Conservation (phyloP, 257 asterid species). For the Galeopsis tetrahit region DNA sequence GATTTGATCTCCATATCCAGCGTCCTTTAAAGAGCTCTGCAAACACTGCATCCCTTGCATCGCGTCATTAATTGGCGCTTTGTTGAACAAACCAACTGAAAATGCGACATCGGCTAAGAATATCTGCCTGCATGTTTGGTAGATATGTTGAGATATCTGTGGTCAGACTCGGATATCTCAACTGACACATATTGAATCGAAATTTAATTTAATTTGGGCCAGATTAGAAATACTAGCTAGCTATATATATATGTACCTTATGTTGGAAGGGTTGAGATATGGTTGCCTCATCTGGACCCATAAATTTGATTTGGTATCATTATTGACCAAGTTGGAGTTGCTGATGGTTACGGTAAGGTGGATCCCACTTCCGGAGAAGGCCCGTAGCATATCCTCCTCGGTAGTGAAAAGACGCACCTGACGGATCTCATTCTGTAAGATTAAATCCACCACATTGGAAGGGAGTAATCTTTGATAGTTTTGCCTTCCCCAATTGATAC, state of each 20-base stretch:
- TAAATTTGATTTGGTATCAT: neutral
- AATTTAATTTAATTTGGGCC: no score
- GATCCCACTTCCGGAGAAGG: constrained; percentile 38
- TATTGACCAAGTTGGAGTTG: fast-evolving
- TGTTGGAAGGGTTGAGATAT: neutral
- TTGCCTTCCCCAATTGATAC: constrained; percentile 37
- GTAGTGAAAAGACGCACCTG: constrained; percentile 29
- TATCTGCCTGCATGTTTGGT: constrained; percentile 25
- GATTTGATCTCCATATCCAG: constrained; percentile 19
- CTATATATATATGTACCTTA: constrained; percentile 39
- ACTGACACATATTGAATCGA: no score
- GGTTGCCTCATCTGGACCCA: neutral
- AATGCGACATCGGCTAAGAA: constrained; percentile 12
- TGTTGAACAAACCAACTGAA: neutral
- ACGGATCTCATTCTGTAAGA: constrained; percentile 35
- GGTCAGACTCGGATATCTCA: no score
- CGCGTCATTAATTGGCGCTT: fast-evolving
- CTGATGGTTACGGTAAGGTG: constrained; percentile 12
- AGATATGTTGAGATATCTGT: no score
- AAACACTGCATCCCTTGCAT: neutral
- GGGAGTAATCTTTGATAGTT: constrained; percentile 38
- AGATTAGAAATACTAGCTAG: no score
- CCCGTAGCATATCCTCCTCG: constrained; percentile 18
- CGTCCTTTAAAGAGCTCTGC: constrained; percentile 29
- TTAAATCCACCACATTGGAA: constrained; percentile 41